Evolutionary conservation across 768 basidiomycete genomes (phyloP).

Genomic region (Phaeotremella fagi): DNA sequence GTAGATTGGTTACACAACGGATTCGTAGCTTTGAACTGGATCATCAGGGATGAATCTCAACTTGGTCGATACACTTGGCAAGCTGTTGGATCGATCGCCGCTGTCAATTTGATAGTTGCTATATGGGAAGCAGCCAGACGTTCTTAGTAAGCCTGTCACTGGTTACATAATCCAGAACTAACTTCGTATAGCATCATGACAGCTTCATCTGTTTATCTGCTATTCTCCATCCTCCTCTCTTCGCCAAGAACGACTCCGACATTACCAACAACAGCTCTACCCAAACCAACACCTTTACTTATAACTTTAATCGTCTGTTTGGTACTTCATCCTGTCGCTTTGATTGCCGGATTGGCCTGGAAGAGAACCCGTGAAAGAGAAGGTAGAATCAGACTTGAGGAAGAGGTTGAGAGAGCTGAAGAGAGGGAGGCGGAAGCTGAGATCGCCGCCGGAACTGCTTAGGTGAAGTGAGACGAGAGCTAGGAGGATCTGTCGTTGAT

Average conservation of each 20-base stretch:
- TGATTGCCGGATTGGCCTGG: slow-evolving; percentile 47
- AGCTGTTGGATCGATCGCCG: slow-evolving; percentile 65
- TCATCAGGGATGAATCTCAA: slow-evolving; percentile 55
- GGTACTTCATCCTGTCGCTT: slow-evolving; percentile 47
- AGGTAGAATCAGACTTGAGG: slow-evolving; percentile 47
- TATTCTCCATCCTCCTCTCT: slow-evolving; percentile 44
- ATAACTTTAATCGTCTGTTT: slow-evolving; percentile 48
- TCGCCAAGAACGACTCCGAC: slow-evolving; percentile 39
- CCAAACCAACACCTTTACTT: slow-evolving; percentile 47
- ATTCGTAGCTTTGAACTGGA: slow-evolving; percentile 66
- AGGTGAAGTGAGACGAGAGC: not conserved
- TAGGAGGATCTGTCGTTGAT: too few species aligned
- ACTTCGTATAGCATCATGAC: slow-evolving; percentile 18
- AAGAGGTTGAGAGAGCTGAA: slow-evolving; percentile 46
- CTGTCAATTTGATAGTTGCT: slow-evolving; percentile 56
- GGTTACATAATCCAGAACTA: not conserved
- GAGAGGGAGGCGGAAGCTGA: slow-evolving; percentile 24
- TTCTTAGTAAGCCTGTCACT: slow-evolving; percentile 24
- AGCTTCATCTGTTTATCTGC: slow-evolving; percentile 25
- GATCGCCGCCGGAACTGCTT: slow-evolving; percentile 8
- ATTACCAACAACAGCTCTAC: slow-evolving; percentile 39
- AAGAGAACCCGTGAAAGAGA: slow-evolving; percentile 44
- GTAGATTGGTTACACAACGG: slow-evolving; percentile 59
- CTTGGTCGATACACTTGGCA: slow-evolving; percentile 66
- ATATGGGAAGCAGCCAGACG: slow-evolving; percentile 38